These are phyloP conservation scores for Phytophthora fragariae DNA, from an alignment of 352 stramenopile species.

Conservation along the genomic window DNA sequence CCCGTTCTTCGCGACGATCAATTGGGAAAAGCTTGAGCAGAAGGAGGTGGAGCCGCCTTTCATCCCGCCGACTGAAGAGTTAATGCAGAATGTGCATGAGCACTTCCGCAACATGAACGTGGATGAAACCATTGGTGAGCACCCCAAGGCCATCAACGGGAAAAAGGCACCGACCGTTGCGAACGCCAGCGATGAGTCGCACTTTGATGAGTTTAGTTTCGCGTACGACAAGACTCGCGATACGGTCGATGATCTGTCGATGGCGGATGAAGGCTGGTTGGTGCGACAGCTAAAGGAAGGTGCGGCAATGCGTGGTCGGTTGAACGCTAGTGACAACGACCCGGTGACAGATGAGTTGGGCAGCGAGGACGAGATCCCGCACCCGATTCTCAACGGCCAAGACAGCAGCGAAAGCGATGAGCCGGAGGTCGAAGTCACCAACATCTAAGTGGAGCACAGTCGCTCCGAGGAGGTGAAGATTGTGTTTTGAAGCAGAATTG, in stretches of 20 bases:
- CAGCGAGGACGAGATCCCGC: slow-evolving; percentile 66
- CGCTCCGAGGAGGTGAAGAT: slow-evolving; percentile 24
- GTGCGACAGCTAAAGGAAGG: slow-evolving; percentile 83
- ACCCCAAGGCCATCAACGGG: slow-evolving; percentile 65
- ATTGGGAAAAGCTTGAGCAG: slow-evolving; percentile 76
- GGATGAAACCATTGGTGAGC: slow-evolving; percentile 79
- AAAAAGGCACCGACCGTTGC: slow-evolving; percentile 56
- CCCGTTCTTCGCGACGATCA: slow-evolving; percentile 73
- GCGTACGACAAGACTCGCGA: slow-evolving; percentile 81
- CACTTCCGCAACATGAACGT: slow-evolving; percentile 92
- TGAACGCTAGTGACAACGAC: slow-evolving; percentile 73
- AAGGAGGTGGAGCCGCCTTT: slow-evolving; percentile 88
- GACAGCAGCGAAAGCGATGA: slow-evolving; percentile 81
- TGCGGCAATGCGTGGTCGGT: slow-evolving; percentile 71
- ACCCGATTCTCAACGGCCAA: slow-evolving; percentile 53
- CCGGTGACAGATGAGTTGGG: slow-evolving; percentile 52
- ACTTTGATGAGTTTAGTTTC: slow-evolving; percentile 92
- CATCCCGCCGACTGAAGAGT: slow-evolving; percentile 76
- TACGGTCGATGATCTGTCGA: slow-evolving; percentile 81
- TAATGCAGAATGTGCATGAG: slow-evolving; percentile 91
- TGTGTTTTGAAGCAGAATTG: slow-evolving; percentile 38
- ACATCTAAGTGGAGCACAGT: slow-evolving; percentile 38
- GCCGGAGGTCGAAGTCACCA: slow-evolving; percentile 54
- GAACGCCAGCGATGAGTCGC: slow-evolving; percentile 65
- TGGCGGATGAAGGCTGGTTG: slow-evolving; percentile 87